Percentiles rank a stretch among this genome's conserved stretches.
These are phyloP conservation scores for Alternaria alternata DNA, from an alignment of 2,329 filamentous ascomycete genomes.

Conservation along the genomic window DNA sequence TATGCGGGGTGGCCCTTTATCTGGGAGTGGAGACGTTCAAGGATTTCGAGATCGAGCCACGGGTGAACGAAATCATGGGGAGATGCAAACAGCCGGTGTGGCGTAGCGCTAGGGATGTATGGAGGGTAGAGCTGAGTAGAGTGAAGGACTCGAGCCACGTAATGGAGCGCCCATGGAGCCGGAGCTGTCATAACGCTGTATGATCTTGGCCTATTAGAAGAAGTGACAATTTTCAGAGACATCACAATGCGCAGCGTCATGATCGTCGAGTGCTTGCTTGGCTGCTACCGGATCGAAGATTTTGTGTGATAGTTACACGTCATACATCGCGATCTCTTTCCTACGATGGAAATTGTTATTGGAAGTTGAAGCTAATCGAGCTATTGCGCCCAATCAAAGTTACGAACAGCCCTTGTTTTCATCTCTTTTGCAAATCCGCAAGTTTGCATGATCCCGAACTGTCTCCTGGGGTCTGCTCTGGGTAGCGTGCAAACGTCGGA, in stretches of 20 bases:
- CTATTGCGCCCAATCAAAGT: background rate
- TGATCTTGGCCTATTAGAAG: background rate
- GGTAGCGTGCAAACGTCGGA: background rate
- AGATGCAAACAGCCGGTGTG: background rate
- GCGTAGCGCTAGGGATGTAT: background rate
- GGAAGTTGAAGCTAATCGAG: background rate
- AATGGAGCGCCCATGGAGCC: background rate
- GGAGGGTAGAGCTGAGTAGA: background rate
- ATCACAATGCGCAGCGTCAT: slow-evolving; percentile 8
- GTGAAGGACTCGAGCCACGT: background rate
- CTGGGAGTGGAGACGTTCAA: background rate
- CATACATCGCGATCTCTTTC: background rate
- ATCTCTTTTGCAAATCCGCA: slow-evolving; percentile 1
- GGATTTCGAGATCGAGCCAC: background rate
- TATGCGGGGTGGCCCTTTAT: slow-evolving; percentile 4
- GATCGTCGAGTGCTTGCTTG: background rate
- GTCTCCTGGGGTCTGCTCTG: background rate
- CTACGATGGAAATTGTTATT: background rate
- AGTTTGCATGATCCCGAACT: background rate
- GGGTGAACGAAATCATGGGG: background rate
- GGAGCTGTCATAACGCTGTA: background rate
- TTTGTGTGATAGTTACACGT: background rate
- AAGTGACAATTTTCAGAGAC: background rate
- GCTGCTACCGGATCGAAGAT: background rate
- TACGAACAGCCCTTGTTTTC: background rate